Percentiles rank a stretch among this genome's conserved stretches.
phyloP scores from a whole-genome alignment of 2,329 filamentous ascomycete species.

The Microsporum audouinii region DNA sequence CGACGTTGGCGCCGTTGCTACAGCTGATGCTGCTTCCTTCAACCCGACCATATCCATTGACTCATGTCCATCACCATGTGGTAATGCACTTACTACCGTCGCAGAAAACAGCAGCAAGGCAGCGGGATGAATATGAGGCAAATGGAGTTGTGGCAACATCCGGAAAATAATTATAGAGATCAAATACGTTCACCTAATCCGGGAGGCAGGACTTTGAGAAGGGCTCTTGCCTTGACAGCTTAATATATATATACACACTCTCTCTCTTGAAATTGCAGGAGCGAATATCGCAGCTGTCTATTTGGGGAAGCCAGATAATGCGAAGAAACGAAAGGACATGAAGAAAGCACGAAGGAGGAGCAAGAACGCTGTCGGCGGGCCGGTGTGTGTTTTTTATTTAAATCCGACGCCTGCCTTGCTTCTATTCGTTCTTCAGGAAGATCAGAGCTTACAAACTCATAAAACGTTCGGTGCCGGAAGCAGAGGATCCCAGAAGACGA shows the following conservation, averaged over 20 bases:
- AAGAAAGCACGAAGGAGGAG: not conserved
- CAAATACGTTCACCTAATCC: not conserved
- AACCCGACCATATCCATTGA: constrained; percentile 24
- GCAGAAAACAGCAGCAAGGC: constrained; percentile 9
- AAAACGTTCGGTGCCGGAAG: not conserved
- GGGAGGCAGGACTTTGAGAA: not conserved
- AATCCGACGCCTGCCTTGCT: not conserved
- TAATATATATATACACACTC: not conserved
- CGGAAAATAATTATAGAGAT: not conserved
- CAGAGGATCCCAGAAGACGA: not conserved
- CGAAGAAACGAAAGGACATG: no score
- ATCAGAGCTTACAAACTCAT: not conserved
- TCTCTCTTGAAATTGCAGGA: not conserved
- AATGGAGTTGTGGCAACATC: not conserved
- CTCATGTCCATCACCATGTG: constrained; percentile 26
- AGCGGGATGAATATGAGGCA: not conserved
- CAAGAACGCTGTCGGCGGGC: not conserved
- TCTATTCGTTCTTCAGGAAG: not conserved
- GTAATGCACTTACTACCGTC: constrained; percentile 22
- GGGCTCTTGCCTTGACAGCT: not conserved
- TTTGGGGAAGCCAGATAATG: not conserved
- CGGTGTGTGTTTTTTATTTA: not conserved
- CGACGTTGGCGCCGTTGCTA: constrained; percentile 13
- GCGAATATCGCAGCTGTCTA: not conserved
- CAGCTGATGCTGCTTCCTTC: constrained; percentile 15